Base-by-base conservation (phyloP, 352 stramenopile species). In the Thalassiosira gravida region DNA sequence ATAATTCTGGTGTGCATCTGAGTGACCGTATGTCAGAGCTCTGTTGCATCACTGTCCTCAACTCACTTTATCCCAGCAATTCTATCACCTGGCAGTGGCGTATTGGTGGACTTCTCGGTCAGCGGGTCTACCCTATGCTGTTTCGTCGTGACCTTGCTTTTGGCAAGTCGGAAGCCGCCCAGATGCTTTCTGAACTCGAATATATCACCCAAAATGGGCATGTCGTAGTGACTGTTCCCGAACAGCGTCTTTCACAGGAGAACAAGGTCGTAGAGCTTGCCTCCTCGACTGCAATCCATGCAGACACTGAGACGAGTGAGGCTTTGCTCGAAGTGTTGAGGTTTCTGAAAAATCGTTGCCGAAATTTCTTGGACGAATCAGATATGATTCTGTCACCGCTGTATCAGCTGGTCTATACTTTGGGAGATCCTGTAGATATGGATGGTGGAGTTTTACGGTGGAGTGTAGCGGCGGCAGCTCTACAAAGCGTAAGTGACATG, bases 261-360 rank as follows among this genome's bases (percentile, higher is more conserved):
- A 70, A 70, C 46, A 70, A 70, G 25, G 39, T 56, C 27, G 32
- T 67, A 35, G 59, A 67, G 24, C 24, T 67, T 3, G 59, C 59
- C 9, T 52, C 39, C 16, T 5, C 13, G 3, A 18, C 20, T 7
- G 62, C 62, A 13, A 39, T 61, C 9, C 0, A 46, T 20, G 18
- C 53, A 24, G 47, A 70, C 30, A 27, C 46, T 27, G 24, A 44
- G 16, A 2, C 16, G 8, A 29, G 44, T 27, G n/a, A 39, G 24
- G 27, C 6, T 0, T 47, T 70, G 1, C 25, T 70, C 1, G 22
- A 61, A 18, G 47, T 70, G 20, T 13, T 56, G 0, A 3, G 24
- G 2, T 25, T 20, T 0, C 14, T 70, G 11, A 30, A 46, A 2
- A 24, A 29, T 20, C 1, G 2, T 29, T 3, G 3, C 14, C 62